Percentiles rank a stretch among this genome's conserved stretches.
Conservation (phyloP, 768 basidiomycete genomes). For the Tulasnella sp. region DNA sequence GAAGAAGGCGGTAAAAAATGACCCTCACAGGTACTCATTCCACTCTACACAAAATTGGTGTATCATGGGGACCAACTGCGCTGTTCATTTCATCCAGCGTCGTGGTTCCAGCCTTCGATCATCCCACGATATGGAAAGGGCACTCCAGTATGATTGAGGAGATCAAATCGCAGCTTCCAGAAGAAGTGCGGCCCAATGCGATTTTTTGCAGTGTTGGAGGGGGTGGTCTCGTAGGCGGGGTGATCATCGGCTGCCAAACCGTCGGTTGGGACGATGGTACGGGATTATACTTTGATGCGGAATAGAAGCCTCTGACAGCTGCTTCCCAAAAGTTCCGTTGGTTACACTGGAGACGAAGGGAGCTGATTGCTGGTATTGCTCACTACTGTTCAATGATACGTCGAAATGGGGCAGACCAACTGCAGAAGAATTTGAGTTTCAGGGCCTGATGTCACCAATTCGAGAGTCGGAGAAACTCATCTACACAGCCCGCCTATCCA, state of each 20-base stretch:
- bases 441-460: slow-evolving; percentile 26
- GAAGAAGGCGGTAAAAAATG: slow-evolving; percentile 31
- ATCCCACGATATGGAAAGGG: slow-evolving; percentile 58
- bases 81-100: slow-evolving; percentile 32
- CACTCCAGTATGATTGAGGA: slow-evolving; percentile 63
- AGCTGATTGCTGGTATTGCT: slow-evolving; percentile 60
- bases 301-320: neutral
- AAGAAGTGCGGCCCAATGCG: slow-evolving; percentile 40
- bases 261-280: slow-evolving; percentile 60
- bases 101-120: slow-evolving; percentile 58
- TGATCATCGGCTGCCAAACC: slow-evolving; percentile 50
- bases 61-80: neutral
- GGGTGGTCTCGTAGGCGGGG: slow-evolving; percentile 54
- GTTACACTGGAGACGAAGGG: slow-evolving; percentile 59
- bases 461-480: slow-evolving; percentile 35
- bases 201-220: slow-evolving; percentile 73
- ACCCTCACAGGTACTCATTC: slow-evolving; percentile 36
- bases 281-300: slow-evolving; percentile 16
- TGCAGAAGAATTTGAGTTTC: neutral
- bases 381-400: slow-evolving; percentile 39
- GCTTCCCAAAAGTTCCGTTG: slow-evolving; percentile 38
- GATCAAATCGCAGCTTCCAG: slow-evolving; percentile 39
- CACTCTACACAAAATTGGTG: neutral
- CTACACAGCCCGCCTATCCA: slow-evolving; percentile 42
- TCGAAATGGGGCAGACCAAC: neutral